These are phyloP conservation scores for Chaetomiaceae sp. DNA, from an alignment of 2,329 filamentous ascomycete species.

Conservation along the genomic window DNA sequence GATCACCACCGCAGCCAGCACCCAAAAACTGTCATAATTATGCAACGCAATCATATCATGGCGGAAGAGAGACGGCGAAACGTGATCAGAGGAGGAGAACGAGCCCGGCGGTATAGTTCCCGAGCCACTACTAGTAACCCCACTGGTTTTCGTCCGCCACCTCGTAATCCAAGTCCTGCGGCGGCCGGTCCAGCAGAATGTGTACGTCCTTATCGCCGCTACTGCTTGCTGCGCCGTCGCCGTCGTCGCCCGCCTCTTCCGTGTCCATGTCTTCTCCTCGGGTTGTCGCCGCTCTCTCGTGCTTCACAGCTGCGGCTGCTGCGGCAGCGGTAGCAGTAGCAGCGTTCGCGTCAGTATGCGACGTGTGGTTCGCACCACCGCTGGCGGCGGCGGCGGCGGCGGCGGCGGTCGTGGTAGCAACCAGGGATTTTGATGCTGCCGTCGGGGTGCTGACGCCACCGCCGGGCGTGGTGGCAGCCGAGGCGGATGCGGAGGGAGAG, in stretches of 20 bases:
- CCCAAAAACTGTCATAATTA: no score
- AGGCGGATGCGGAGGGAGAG: slow-evolving; percentile 11
- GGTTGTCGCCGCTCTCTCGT: not conserved
- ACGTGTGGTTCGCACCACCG: not conserved
- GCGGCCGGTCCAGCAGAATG: slow-evolving; percentile 24
- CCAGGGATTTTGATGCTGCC: not conserved
- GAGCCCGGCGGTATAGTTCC: no score
- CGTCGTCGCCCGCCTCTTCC: not conserved
- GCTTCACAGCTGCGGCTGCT: not conserved
- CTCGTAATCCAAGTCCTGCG: slow-evolving; percentile 44
- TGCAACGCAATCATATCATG: no score
- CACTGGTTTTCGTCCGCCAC: slow-evolving; percentile 46
- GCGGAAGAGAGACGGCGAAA: no score
- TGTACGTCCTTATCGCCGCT: slow-evolving; percentile 23
- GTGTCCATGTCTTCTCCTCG: not conserved
- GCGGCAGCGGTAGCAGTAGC: not conserved
- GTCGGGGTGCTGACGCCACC: not conserved
- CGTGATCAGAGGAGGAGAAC: no score
- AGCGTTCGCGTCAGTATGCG: no score
- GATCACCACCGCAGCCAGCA: no score
- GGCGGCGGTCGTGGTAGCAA: not conserved
- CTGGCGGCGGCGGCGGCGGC: not conserved
- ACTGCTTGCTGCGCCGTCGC: slow-evolving; percentile 13
- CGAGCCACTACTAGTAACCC: slow-evolving; percentile 28
- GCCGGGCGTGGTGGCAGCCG: slow-evolving; percentile 12